Evolutionary conservation across 2,329 filamentous ascomycete species (phyloP), one percentile per base, ranked within the genome.

Genomic region (Coniochaeta sp.): DNA sequence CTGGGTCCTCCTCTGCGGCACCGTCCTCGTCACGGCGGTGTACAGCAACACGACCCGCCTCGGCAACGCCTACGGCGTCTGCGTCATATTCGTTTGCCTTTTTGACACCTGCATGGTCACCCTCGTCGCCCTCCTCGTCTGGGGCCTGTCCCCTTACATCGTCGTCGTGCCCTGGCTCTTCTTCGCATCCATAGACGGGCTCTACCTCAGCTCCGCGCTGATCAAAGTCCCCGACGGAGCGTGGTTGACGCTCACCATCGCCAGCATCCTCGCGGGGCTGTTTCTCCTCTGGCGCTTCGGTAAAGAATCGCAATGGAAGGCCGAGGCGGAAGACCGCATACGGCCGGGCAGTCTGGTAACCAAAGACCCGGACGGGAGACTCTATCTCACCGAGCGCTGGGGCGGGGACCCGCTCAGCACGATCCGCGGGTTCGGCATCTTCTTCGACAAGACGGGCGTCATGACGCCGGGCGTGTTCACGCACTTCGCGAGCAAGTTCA

Each of bases 201-300:
- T 85, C 0, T 91, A 84, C 62, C 73, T 91, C 4, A 86, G 84
- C 0, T 81, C 86, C 0, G 79, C 85, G 0, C 71, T 91, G 1
- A 83, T 74, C 47, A 91, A 91, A 62, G 83, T 91, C 0, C 87
- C 87, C 0, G 75, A 84, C 9, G 87, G 87, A 1, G 87, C 86
- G 1, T 91, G 87, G 87, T 89, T 91, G 61, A 91, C 87, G 0
- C 69, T 91, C 1, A 72, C 82, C 0, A 72, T 91, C 5, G 76
- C 86, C 0, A 71, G 73, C 3, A 69, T 87, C 8, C 75, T 91
- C 2, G 78, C 83, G 0, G 70, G 67, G 40, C 67, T 90, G 40
- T 87, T 91, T 61, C 73, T 89, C 2, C 75, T 91, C 10, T 91
- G 87, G 87, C 79, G 87, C 28, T 91, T 83, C 59, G 87, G 87